Evolutionary conservation across 139 green algal species (phyloP).

Genomic region (Yamagishiella unicocca): DNA sequence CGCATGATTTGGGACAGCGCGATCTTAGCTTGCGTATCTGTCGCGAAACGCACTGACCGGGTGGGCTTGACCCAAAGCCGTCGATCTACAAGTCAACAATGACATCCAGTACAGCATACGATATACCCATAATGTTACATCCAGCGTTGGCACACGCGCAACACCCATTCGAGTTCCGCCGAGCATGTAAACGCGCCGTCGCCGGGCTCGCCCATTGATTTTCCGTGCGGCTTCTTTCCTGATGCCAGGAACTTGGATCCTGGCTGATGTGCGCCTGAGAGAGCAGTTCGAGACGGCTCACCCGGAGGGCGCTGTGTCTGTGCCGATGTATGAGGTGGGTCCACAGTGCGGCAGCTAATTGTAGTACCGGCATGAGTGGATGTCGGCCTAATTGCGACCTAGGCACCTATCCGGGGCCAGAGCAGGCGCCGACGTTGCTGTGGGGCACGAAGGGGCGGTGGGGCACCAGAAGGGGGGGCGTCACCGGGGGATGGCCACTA

Average conservation of each 20-base stretch:
- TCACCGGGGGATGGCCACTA: too few species aligned
- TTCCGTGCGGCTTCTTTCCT: too few species aligned
- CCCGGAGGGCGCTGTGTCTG: constrained; percentile 47
- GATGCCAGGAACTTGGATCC: constrained; percentile 42
- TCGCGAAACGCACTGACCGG: too few species aligned
- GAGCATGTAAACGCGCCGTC: background rate
- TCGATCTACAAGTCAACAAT: background rate
- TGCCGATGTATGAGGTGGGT: constrained; percentile 65
- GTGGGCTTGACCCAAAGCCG: too few species aligned
- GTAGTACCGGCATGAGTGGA: background rate
- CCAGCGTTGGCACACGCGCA: background rate
- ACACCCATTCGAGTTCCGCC: background rate
- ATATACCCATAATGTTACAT: background rate
- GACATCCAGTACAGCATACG: background rate
- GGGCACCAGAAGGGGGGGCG: too few species aligned
- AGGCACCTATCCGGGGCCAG: too few species aligned
- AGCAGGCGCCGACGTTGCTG: too few species aligned
- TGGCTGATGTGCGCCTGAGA: constrained; percentile 64
- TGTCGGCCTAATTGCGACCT: background rate
- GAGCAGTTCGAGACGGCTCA: constrained; percentile 50
- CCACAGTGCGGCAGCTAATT: background rate
- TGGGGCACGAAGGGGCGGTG: too few species aligned
- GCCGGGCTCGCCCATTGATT: too few species aligned
- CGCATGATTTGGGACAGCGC: too few species aligned
- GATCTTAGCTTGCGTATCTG: too few species aligned